phyloP scores from a whole-genome alignment of 768 basidiomycete species.

The Termitomyces sp. region DNA sequence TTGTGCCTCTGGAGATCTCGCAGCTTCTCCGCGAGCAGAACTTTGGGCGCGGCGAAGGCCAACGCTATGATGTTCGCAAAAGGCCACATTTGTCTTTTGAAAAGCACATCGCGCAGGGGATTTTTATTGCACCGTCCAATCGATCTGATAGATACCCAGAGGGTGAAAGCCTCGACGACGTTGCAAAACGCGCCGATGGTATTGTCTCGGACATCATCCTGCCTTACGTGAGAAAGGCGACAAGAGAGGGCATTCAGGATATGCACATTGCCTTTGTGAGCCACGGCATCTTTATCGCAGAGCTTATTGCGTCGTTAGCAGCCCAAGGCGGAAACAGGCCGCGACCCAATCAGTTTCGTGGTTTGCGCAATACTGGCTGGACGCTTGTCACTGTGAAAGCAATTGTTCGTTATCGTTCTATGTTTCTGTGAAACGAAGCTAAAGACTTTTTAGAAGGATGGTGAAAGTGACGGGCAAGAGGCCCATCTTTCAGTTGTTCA shows the following conservation, averaged over 20 bases:
- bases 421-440: neutral
- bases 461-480: conserved; percentile 11
- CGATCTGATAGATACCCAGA: conserved; percentile 54
- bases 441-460: conserved; percentile 18
- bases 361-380: conserved; percentile 70
- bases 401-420: conserved; percentile 19
- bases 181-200: conserved; percentile 47
- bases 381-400: conserved; percentile 44
- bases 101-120: conserved; percentile 45
- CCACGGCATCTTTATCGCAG: conserved; percentile 67
- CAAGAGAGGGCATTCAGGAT: conserved; percentile 29
- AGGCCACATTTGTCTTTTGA: conserved; percentile 26
- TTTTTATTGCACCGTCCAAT: conserved; percentile 43
- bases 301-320: conserved; percentile 48
- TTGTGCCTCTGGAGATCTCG: conserved; percentile 41
- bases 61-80: conserved; percentile 34
- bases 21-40: conserved; percentile 58
- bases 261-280: conserved; percentile 63
- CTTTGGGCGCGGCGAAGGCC: conserved; percentile 69
- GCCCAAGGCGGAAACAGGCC: conserved; percentile 26
- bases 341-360: conserved; percentile 30
- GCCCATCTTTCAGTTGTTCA: conserved; percentile 29
- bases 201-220: conserved; percentile 48
- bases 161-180: conserved; percentile 67
- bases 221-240: conserved; percentile 43